These are phyloP conservation scores for Lenwebbia sp. DNA, from an alignment of 345 rosid genomes.

Conservation along the genomic window DNA sequence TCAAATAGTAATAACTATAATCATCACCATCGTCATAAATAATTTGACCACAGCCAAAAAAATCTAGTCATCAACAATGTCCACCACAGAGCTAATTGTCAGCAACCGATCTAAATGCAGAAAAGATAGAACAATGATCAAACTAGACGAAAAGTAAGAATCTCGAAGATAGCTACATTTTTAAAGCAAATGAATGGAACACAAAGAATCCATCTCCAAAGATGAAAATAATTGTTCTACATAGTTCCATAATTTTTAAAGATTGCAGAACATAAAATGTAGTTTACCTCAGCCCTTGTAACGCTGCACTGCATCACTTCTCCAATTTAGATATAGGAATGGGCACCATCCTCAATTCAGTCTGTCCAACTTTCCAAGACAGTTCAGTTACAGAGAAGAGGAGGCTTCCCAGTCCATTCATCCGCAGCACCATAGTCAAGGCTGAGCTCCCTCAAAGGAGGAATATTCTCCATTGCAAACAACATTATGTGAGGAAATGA, in stretches of 20 bases:
- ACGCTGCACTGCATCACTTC: not conserved
- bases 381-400: slow-evolving; percentile 12
- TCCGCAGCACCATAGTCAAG: slow-evolving; percentile 72
- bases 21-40: not conserved
- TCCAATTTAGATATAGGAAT: not conserved
- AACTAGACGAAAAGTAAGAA: not conserved
- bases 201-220: not conserved
- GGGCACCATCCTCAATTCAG: not conserved
- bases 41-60: not conserved
- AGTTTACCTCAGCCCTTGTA: slow-evolving; percentile 2
- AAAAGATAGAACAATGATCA: not conserved
- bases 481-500: slow-evolving; percentile 92
- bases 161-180: not conserved
- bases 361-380: not conserved
- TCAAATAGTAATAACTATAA: not conserved
- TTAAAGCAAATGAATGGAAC: not conserved
- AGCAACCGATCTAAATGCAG: not conserved
- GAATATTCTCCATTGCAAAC: slow-evolving; percentile 85
- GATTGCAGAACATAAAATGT: not conserved
- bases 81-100: not conserved
- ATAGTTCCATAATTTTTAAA: not conserved
- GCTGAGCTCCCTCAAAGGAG: slow-evolving; percentile 87
- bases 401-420: slow-evolving; percentile 78
- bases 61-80: not conserved
- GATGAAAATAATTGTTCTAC: not conserved